Evolutionary conservation across 2,329 filamentous ascomycete genomes (phyloP), one percentile per base, ranked within the genome.

Genomic region (Penicillium sp.): DNA sequence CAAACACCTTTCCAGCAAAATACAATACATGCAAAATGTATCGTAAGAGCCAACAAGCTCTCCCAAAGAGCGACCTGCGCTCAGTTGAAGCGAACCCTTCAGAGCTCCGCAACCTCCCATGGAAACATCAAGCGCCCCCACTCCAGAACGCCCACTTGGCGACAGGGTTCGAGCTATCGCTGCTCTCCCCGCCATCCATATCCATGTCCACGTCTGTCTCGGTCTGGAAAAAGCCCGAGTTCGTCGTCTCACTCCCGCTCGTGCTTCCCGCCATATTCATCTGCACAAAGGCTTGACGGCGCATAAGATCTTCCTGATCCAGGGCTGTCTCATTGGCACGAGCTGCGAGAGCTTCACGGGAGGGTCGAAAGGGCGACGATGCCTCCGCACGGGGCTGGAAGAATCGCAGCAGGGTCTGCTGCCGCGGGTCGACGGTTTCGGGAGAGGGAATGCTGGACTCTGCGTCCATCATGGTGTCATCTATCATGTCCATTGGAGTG

Each of bases 361-460:
- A 64, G 54, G 54, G 67, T 61, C 59, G 60, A 50, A 60, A 66
- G 28, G 53, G 55, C 20, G 57, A 65, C 42, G 20, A 52, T 55
- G 51, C 61, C 58, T 57, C 71, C 56, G 35, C 62, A 41, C 52
- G 66, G 62, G 51, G 67, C 39, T 74, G 74, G 63, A 79, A 79
- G 67, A 78, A 79, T 52, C 70, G 73, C 43, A 71, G 69, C 41
- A 79, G 60, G 31, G 75, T 75, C 63, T 77, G 75, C 52, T 79
- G 77, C 22, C 74, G 75, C 17, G 76, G 72, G 61, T 79, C 76
- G 31, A 72, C 43, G 3, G 60, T 65, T 50, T 74, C 70, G 37
- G 69, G 63, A 14, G 67, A 62, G 25, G 70, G 66, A 31, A 67
- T 50, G 4, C 54, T 59, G 5, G 67, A 38, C 43, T 69, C 67